phyloP scores from a whole-genome alignment of 768 basidiomycete species.

The Sistotremastrum suecicum region DNA sequence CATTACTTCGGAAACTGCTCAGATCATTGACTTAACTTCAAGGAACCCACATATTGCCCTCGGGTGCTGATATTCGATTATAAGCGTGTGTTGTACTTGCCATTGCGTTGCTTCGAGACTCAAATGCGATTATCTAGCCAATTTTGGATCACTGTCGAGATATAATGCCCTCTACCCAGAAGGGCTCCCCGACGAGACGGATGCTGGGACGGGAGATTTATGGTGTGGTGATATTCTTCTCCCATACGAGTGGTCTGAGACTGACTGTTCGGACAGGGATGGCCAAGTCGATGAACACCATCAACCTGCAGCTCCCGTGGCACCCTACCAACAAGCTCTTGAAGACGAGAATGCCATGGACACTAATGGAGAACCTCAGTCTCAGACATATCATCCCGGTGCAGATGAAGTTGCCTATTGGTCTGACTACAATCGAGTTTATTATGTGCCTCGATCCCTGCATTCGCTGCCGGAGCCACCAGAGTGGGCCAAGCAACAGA shows the following conservation, averaged over 20 bases:
- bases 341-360: slow-evolving; percentile 14
- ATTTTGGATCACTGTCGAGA: slow-evolving; percentile 47
- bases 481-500: slow-evolving; percentile 38
- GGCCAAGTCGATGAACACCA: slow-evolving; percentile 1
- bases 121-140: slow-evolving; percentile 25
- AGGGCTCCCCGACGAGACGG: slow-evolving; percentile 12
- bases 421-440: slow-evolving; percentile 44
- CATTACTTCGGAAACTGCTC: not conserved
- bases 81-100: slow-evolving; percentile 31
- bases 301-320: too few relatives aligned
- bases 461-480: slow-evolving; percentile 47
- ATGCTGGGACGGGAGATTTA: slow-evolving; percentile 3
- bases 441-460: slow-evolving; percentile 49
- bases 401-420: too few relatives aligned
- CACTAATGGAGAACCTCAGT: slow-evolving; percentile 5
- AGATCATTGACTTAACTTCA: slow-evolving; percentile 11
- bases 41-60: slow-evolving; percentile 41
- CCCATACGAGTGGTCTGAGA: slow-evolving; percentile 8
- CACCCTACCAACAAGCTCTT: not conserved
- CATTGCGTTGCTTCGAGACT: not conserved
- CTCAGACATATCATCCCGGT: slow-evolving; percentile 21
- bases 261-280: slow-evolving; percentile 7
- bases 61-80: slow-evolving; percentile 53
- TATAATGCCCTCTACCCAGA: slow-evolving; percentile 25
- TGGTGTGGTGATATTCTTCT: not conserved